phyloP scores from a whole-genome alignment of 257 asterid species.

The Echites panduratus region DNA sequence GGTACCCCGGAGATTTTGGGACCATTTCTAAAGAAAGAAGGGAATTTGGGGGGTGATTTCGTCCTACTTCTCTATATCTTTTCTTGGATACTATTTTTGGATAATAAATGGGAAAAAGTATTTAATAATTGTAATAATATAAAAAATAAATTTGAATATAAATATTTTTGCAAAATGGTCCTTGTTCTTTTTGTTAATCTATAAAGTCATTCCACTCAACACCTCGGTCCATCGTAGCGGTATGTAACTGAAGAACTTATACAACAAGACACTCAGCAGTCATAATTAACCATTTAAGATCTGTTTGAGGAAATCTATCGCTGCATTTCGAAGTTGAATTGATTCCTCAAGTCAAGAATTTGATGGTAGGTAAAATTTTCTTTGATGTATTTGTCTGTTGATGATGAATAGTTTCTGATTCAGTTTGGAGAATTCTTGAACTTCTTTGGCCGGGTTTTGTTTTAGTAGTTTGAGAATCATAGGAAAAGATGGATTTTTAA shows the following conservation, averaged over 20 bases:
- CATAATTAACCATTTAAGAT: not conserved
- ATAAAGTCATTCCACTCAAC: not conserved
- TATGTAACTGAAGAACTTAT: constrained; percentile 8
- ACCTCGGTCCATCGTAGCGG: not conserved
- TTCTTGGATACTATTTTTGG: too few species aligned
- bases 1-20: not conserved
- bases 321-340: not conserved
- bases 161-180: not conserved
- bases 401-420: not conserved
- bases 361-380: not conserved
- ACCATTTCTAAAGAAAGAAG: not conserved
- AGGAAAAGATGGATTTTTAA: not conserved
- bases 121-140: too few species aligned
- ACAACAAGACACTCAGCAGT: not conserved
- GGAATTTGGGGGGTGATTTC: too few species aligned
- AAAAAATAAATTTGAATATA: too few species aligned
- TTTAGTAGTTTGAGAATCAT: not conserved
- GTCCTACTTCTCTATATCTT: too few species aligned
- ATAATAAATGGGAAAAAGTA: too few species aligned
- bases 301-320: not conserved
- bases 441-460: not conserved
- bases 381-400: not conserved
- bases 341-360: not conserved
- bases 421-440: not conserved
- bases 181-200: not conserved